Percentiles rank a stretch among this genome's conserved stretches.
Conservation (phyloP, 345 rosid genomes). For the Ailanthus altissimus region DNA sequence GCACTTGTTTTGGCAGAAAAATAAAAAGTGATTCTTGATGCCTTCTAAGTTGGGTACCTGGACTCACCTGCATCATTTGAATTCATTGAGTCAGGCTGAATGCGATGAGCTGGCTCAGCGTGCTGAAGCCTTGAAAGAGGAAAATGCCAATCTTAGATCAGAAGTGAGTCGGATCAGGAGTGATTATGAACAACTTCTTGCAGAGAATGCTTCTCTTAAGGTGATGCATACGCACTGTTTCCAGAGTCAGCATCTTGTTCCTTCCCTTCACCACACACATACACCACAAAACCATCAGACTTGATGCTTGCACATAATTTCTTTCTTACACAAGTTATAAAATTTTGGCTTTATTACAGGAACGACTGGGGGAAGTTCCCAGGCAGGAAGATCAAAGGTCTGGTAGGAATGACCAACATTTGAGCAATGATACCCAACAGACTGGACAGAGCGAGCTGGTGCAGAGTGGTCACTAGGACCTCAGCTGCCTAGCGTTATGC, state of each 20-base stretch:
- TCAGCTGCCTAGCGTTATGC: slow-evolving; percentile 17
- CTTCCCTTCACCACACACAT: too few relatives aligned
- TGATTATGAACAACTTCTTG: slow-evolving; percentile 74
- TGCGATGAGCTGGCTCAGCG: slow-evolving; percentile 94
- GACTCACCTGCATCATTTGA: slow-evolving; percentile 15
- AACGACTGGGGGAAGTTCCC: slow-evolving; percentile 65
- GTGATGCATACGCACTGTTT: slow-evolving; percentile 32
- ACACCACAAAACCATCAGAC: not conserved
- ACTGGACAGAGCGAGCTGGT: slow-evolving; percentile 34
- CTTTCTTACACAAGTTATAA: slow-evolving; percentile 2
- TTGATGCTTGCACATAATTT: not conserved
- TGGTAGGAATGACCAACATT: slow-evolving; percentile 47
- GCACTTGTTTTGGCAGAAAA: not conserved
- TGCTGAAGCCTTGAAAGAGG: slow-evolving; percentile 81
- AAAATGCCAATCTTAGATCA: slow-evolving; percentile 77
- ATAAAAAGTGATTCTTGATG: not conserved
- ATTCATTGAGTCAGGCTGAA: slow-evolving; percentile 74
- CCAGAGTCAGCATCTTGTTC: not conserved
- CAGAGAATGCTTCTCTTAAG: slow-evolving; percentile 81
- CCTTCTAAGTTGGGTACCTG: not conserved
- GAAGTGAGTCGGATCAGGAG: slow-evolving; percentile 76
- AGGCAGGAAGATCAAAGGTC: slow-evolving; percentile 49
- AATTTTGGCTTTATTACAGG: slow-evolving; percentile 46
- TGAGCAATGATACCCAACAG: slow-evolving; percentile 40
- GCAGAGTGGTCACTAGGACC: slow-evolving; percentile 39